A percentile compares a stretch with the other conserved stretches of the same genome.
Conservation (phyloP, 257 asterid species). For the Perilla frutescens region DNA sequence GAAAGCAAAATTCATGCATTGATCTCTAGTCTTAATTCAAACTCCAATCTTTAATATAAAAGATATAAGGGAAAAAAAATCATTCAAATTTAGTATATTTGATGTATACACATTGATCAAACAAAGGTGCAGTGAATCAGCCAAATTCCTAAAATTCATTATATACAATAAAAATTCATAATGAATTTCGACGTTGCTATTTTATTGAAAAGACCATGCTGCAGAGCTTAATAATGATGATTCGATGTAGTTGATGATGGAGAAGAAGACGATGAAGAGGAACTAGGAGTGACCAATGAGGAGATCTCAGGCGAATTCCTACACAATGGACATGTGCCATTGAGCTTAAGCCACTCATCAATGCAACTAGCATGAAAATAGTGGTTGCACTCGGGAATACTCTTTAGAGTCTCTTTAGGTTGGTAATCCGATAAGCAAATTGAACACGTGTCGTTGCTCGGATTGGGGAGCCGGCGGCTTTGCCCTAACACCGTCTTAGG, state of each 20-base stretch:
- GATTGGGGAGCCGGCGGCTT: constrained; percentile 63
- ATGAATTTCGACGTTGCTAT: too few relatives aligned
- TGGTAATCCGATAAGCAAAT: constrained; percentile 75
- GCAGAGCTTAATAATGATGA: neutral
- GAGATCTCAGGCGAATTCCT: constrained; percentile 57
- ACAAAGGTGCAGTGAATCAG: too few relatives aligned
- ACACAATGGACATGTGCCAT: constrained; percentile 82
- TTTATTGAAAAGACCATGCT: neutral
- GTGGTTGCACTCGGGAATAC: constrained; percentile 78
- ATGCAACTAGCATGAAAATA: constrained; percentile 72
- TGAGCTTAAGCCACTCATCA: constrained; percentile 87
- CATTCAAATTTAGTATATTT: too few relatives aligned
- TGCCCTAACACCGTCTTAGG: constrained; percentile 74
- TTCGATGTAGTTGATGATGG: constrained; percentile 32
- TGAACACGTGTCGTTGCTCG: constrained; percentile 58
- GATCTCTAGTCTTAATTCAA: too few relatives aligned
- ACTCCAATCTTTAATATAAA: too few relatives aligned
- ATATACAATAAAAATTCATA: neutral
- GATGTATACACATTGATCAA: too few relatives aligned
- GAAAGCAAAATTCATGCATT: too few relatives aligned
- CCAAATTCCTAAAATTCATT: too few relatives aligned
- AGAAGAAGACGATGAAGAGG: constrained; percentile 34
- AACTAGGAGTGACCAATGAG: constrained; percentile 40
- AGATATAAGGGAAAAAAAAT: neutral
- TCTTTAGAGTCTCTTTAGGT: constrained; percentile 64